Base-by-base conservation (phyloP, 2,329 filamentous ascomycete species). In the Septoria linicola region DNA sequence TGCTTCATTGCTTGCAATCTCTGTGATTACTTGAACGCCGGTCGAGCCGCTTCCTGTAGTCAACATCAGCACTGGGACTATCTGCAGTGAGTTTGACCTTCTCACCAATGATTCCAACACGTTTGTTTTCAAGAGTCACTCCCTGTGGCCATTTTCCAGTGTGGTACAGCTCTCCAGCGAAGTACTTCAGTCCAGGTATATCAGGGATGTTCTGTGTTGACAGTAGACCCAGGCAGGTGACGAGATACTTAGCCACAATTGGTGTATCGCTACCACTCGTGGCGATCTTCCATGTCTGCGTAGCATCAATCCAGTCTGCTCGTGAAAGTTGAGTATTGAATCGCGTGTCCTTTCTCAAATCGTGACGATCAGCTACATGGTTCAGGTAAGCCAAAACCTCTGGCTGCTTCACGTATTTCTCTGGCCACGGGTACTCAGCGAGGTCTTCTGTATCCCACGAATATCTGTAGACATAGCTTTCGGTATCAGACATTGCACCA, bases 391-490 rank as follows among this genome's bases (percentile, higher is more conserved):
- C 50, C 16, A 59, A 45, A 1, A 59, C 57, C 16, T 76, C 69
- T 0, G 75, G 75, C 2, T 73, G 68, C 55, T 73, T 70, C 0
- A 70, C 72, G 53, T 77, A 75, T 8, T 66, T 59, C 7, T 70
- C 60, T 7, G 61, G 60, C 70, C 71, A 73, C 3, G 66, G 64
- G 57, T 69, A 71, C 1, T 25, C 66, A 13, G 55, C n/a, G 2
- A 70, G 53, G 25, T 66, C 63, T 20, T 70, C 66, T 20, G 60
- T 55, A 46, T 70, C 67, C 63, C 59, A 70, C n/a, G 65, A 67
- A 49, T 55, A 70, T 41, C 63, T 61, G 42, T 66, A 62, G 27
- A 65, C 57, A 47, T 57, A 64, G 49, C 58, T 60, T 39, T 61
- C 62, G 4, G 61, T 63, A 36, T 62, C 59, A 3, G 41, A 52